phyloP scores from a whole-genome alignment of 495 filamentous ascomycete genomes.

The Neohortaea acidophila region DNA sequence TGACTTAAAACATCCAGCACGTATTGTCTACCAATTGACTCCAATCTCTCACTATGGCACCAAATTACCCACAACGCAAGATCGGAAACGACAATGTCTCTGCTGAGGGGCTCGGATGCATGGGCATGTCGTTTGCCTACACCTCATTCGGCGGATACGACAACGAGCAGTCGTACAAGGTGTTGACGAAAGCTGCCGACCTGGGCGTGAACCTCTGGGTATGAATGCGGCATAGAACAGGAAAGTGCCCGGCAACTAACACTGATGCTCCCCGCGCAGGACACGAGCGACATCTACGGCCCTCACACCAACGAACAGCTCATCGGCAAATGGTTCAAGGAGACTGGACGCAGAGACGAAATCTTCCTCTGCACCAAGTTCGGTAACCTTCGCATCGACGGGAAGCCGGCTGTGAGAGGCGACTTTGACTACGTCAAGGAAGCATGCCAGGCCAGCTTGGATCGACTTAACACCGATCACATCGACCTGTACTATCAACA shows the following conservation, averaged over 20 bases:
- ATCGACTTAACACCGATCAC: constrained; percentile 33
- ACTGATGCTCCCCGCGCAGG: not conserved
- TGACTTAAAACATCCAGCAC: too few relatives aligned
- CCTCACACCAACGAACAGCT: constrained; percentile 33
- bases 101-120: constrained; percentile 30
- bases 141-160: constrained; percentile 22
- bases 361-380: constrained; percentile 48
- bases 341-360: constrained; percentile 34
- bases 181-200: constrained; percentile 18
- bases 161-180: constrained; percentile 16
- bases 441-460: constrained; percentile 38
- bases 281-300: constrained; percentile 24
- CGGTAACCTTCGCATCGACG: constrained; percentile 22
- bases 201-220: constrained; percentile 17
- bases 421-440: constrained; percentile 38
- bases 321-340: constrained; percentile 39
- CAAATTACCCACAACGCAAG: constrained; percentile 25
- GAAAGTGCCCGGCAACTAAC: not conserved
- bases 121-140: constrained; percentile 27
- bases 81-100: constrained; percentile 28
- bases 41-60: constrained; percentile 9
- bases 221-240: too few relatives aligned
- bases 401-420: constrained; percentile 26
- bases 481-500: constrained; percentile 35
- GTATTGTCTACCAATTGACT: too few relatives aligned